Base-by-base conservation (phyloP, 2,329 filamentous ascomycete genomes). In the Lecanicillium sp. region DNA sequence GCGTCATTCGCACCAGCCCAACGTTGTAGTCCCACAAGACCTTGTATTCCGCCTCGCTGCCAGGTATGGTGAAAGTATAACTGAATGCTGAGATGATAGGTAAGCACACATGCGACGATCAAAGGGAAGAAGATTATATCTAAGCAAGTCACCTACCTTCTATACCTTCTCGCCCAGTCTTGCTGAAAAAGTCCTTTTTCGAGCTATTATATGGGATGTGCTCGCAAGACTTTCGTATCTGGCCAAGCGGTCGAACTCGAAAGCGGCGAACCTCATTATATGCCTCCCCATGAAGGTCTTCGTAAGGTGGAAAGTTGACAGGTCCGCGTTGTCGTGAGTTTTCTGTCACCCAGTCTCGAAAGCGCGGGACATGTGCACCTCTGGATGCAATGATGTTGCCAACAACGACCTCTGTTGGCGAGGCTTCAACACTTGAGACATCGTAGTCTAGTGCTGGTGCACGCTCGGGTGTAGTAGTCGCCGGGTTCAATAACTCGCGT, bases 11-110 rank as follows among this genome's bases (percentile, higher is more conserved):
- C 45, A 96, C 89, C 20, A 96, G 79, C 8, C 92, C 92, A 45
- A 90, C 78, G 51, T 94, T 90, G 65, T 95, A 95, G 60, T 98
- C 92, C 92, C 92, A 98, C 77, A 95, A 88, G 44, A 96, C 80
- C 1, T 75, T 77, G 57, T 83, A 89, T 37, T 75, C 69, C 45
- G 70, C 11, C 6, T 25, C 22, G 11, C 22, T 25, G 22, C 22
- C 22, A 25, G 22, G 22, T 25, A 11, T 11, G 6, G 22, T 25
- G 11, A 25, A 25, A 6, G 6, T 11, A 11, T 25, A 25, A 11
- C 22, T 25, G 22, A 25, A 25, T 25, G 22, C 22, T 25, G 22
- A 7, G 6, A 11, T 25, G 6, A 11, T 25, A 72, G 2, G n/a
- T n/a, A n/a, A n/a, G n/a, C n/a, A n/a, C n/a, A n/a, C n/a, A n/a